Evolutionary conservation across 2,329 filamentous ascomycete species (phyloP).

Genomic region (Ascochyta fabae): DNA sequence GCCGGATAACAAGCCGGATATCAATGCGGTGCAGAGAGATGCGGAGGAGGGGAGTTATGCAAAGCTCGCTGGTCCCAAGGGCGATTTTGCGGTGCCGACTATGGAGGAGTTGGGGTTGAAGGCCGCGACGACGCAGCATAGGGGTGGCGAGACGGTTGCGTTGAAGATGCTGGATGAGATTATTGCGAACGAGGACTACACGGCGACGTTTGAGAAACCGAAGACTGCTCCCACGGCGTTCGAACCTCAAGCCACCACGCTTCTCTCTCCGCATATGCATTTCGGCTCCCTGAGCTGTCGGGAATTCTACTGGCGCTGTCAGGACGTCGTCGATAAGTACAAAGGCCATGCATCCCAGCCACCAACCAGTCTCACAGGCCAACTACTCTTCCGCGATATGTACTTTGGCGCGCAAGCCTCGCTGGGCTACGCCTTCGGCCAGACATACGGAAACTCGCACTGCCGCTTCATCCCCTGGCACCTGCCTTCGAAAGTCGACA

Average conservation of each 20-base stretch:
- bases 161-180: slow-evolving; percentile 65
- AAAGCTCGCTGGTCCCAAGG: slow-evolving; percentile 68
- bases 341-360: slow-evolving; percentile 63
- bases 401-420: slow-evolving; percentile 79
- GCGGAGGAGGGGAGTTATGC: slow-evolving; percentile 64
- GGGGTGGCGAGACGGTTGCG: slow-evolving; percentile 73
- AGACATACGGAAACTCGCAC: slow-evolving; percentile 69
- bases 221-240: slow-evolving; percentile 77
- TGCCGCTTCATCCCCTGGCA: slow-evolving; percentile 83
- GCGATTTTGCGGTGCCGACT: slow-evolving; percentile 74
- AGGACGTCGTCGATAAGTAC: slow-evolving; percentile 66
- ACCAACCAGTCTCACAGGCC: slow-evolving; percentile 73
- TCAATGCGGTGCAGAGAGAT: slow-evolving; percentile 65
- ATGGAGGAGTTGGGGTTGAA: slow-evolving; percentile 71
- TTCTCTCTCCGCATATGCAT: slow-evolving; percentile 76
- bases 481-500: slow-evolving; percentile 66
- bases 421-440: slow-evolving; percentile 67
- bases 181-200: slow-evolving; percentile 68
- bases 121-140: slow-evolving; percentile 68
- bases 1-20: slow-evolving; percentile 61
- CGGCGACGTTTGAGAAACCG: slow-evolving; percentile 77
- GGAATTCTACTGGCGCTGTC: slow-evolving; percentile 74
- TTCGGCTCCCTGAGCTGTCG: slow-evolving; percentile 75
- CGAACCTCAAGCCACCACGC: slow-evolving; percentile 73
- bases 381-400: slow-evolving; percentile 81